Evolutionary conservation across 371 early-diverging fungal genomes (phyloP).

Genomic region (Syncephalastrum sp.): DNA sequence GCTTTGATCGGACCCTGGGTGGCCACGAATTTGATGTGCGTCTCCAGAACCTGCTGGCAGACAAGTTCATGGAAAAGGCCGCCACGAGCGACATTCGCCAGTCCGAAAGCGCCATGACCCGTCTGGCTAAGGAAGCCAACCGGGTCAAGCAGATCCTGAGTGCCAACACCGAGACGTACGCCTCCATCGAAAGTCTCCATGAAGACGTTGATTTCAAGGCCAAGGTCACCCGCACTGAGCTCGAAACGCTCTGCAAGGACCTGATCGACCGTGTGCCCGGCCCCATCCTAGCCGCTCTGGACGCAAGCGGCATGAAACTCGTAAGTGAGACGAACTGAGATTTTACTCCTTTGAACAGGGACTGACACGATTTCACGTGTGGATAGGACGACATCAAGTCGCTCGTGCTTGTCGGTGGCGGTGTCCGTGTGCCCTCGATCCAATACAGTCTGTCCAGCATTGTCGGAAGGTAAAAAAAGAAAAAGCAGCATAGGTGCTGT

Average conservation of each 20-base stretch:
- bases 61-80: conserved; percentile 63
- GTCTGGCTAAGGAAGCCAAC: conserved; percentile 88
- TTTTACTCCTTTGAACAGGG: neutral
- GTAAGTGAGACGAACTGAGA: conserved; percentile 31
- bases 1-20: conserved; percentile 85
- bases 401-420: conserved; percentile 93
- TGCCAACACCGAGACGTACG: conserved; percentile 85
- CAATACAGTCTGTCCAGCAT: conserved; percentile 67
- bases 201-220: conserved; percentile 84
- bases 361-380: neutral
- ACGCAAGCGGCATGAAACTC: conserved; percentile 65
- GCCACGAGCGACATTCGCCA: conserved; percentile 44
- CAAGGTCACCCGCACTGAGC: conserved; percentile 74
- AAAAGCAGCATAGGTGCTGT: neutral
- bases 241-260: conserved; percentile 70
- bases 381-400: conserved; percentile 69
- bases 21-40: conserved; percentile 85
- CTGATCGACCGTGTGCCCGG: conserved; percentile 68
- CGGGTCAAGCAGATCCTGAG: conserved; percentile 94
- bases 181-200: conserved; percentile 86
- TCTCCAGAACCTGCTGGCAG: conserved; percentile 74
- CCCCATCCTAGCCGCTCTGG: conserved; percentile 74
- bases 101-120: conserved; percentile 81
- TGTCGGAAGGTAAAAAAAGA: conserved; percentile 65
- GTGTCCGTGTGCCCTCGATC: conserved; percentile 85